Evolutionary conservation across 192 early-diverging fungal species (phyloP), one percentile per base, ranked within the genome.

Genomic region (Jimgerdemannia flammicorona): DNA sequence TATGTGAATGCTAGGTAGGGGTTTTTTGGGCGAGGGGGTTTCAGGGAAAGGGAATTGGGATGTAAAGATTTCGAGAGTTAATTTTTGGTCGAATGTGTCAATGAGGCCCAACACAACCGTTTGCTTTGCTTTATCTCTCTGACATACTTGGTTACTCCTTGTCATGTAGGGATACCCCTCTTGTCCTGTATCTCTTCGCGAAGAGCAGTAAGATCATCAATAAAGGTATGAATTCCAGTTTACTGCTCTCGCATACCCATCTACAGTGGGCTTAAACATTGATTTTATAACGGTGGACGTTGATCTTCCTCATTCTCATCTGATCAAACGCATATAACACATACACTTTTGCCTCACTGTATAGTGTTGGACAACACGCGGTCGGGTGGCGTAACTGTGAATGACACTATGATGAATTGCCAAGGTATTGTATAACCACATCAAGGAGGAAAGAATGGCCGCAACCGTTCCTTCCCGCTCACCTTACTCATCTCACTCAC

Each of bases 111-210:
- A 29, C 1, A 29, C 29, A 29, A 29, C 29, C 29, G 29, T 29
- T 29, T 65, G 64, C 14, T 7, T 43, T 11, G n/a, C 17, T 54
- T 14, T 29, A 72, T 72, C 43, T 9, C 43, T 9, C 43, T 59
- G 1, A 39, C 3, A 59, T 69, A 39, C 3, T 29, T 63, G n/a
- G 1, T 70, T 63, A 20, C 41, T 70, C 70, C 20, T 39, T 4
- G 41, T 59, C 59, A 59, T 3, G 29, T 64, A 84, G 85, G 63
- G 91, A 91, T 67, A 87, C 88, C 74, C 96, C 97, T 64, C 87
- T 99, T 74, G 86, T 91, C 9, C 82, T 96, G 9, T 97, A 96
- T 79, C 81, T 90, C 41, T 96, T 94, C 78, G 84, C 89, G 10
- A 83, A 84, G 64, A 76, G 79, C 72, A 75, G 81, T 3, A 79